Evolutionary conservation across 2,329 filamentous ascomycete genomes (phyloP), one percentile per base, ranked within the genome.

Genomic region (Cladosporium halotolerans): DNA sequence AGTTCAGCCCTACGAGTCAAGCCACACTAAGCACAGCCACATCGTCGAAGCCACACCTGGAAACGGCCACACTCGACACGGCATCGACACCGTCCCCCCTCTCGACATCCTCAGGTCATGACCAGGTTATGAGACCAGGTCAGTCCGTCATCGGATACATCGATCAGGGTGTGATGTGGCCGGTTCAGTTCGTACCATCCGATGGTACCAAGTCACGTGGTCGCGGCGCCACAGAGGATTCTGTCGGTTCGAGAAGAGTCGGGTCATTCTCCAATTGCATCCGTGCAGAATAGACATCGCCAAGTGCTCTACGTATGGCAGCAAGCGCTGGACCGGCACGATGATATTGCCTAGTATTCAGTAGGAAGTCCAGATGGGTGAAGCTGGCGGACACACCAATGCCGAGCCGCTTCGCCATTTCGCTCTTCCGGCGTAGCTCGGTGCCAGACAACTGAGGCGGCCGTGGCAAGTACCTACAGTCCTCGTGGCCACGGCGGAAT

Each of bases 141-240:
- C 42, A 45, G 42, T 33, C 42, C 28, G 13, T 45, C 13, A 45
- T 45, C 42, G 28, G 42, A 45, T 45, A 28, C 28, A 45, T 45
- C 42, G 42, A 31, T 45, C 14, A 34, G 32, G 32, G 32, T 34
- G 32, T 34, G 32, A 34, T 34, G 32, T 34, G 32, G 32, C 32
- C 32, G 32, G 32, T 34, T 34, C 32, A 34, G 32, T 34, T 34
- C 32, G 32, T 34, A 34, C 32, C 32, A 34, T 34, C 32, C 32
- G 32, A 34, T 34, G 32, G 32, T 34, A 34, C 32, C 32, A 34
- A 34, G 32, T 34, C 32, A 34, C 32, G 32, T 34, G 32, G 32
- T 34, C 32, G 32, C 32, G 32, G 32, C 32, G 32, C 32, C 13
- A 34, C 32, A 45, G 23, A 31, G 13, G 23, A 45, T 45, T 28